These are phyloP conservation scores for Citrus trifoliata DNA, from an alignment of 345 rosid genomes.

Conservation along the genomic window DNA sequence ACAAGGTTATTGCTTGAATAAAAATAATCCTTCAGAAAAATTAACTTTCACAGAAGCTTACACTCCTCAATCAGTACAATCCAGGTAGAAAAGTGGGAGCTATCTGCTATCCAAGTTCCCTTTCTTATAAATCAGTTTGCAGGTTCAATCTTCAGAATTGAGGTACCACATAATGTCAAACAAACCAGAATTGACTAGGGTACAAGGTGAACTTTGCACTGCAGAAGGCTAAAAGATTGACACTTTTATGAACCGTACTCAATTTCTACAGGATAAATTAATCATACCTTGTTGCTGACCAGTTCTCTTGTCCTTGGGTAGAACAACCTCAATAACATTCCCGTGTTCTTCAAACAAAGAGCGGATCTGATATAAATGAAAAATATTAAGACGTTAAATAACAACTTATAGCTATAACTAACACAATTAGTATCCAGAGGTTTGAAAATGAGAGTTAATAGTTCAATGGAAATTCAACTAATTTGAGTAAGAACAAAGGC, in stretches of 20 bases:
- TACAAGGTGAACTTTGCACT: background rate
- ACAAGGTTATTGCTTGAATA: background rate
- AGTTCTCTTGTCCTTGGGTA: constrained; percentile 66
- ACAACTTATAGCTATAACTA: background rate
- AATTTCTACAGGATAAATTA: background rate
- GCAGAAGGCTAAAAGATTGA: background rate
- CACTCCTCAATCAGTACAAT: background rate
- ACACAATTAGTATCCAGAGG: background rate
- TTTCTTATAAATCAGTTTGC: background rate
- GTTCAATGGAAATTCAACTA: background rate
- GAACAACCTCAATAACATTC: constrained; percentile 58
- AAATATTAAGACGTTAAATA: constrained; percentile 10
- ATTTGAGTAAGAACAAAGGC: background rate
- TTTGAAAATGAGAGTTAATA: background rate
- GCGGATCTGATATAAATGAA: constrained; percentile 45
- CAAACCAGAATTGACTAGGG: background rate
- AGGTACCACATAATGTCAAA: background rate
- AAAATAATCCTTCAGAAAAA: background rate
- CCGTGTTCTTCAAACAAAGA: constrained; percentile 75
- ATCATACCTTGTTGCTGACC: constrained; percentile 66
- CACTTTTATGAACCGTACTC: background rate
- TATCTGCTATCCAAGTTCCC: background rate
- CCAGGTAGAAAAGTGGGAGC: background rate
- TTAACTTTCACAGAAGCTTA: background rate
- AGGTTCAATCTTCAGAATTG: background rate